These are phyloP conservation scores for Cajanus cajan DNA, from an alignment of 306 rosid species.

Conservation along the genomic window DNA sequence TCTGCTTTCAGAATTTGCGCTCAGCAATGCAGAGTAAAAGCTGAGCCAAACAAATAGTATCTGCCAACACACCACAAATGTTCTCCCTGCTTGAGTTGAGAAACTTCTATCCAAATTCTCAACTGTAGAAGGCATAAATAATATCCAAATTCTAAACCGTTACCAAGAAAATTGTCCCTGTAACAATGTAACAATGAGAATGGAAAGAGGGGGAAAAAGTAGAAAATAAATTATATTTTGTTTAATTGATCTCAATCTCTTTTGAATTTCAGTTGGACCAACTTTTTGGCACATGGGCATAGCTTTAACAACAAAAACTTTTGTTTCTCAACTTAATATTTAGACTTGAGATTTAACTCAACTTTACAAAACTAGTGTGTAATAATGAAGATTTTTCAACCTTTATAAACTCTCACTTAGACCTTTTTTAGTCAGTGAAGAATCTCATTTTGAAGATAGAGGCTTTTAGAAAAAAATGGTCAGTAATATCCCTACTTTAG, in stretches of 20 bases:
- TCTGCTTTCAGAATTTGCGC: constrained; percentile 47
- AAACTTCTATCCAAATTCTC: constrained; percentile 64
- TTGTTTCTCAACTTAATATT: too few species aligned
- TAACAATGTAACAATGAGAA: constrained; percentile 14
- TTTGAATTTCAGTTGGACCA: constrained; percentile 12
- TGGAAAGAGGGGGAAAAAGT: constrained; percentile 5
- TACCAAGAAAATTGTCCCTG: constrained; percentile 25
- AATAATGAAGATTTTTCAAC: too few species aligned
- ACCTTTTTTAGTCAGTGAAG: too few species aligned
- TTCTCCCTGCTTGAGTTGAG: constrained; percentile 57
- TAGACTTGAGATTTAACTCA: too few species aligned
- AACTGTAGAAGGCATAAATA: constrained; percentile 30
- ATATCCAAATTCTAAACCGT: constrained; percentile 25
- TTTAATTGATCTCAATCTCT: constrained; percentile 30
- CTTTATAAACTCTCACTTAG: too few species aligned
- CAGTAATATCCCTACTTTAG: constrained; percentile 22
- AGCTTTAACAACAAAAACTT: constrained; percentile 30
- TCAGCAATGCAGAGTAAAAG: constrained; percentile 61
- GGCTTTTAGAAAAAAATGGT: constrained; percentile 8
- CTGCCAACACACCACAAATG: constrained; percentile 61
- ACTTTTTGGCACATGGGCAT: not conserved
- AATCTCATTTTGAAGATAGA: too few species aligned
- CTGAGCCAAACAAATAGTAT: constrained; percentile 65
- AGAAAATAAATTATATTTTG: constrained; percentile 23
- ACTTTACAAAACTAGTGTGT: too few species aligned